phyloP scores from a whole-genome alignment of 1,284 basidiomycete species.

The Ganoderma sinense region DNA sequence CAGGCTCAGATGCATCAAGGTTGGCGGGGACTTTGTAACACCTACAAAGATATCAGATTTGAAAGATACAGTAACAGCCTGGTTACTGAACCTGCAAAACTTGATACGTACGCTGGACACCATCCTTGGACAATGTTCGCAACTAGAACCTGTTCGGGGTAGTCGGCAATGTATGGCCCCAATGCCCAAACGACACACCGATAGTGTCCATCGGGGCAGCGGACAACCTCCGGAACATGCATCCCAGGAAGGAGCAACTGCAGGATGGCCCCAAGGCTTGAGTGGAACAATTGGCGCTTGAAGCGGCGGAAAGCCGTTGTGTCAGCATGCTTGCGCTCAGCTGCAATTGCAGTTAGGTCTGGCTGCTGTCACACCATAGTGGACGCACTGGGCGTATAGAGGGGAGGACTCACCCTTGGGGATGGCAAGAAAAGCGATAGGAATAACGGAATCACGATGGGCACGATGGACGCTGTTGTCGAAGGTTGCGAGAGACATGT shows the following conservation, averaged over 20 bases:
- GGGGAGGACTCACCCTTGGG: constrained; percentile 17
- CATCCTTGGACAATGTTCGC: constrained; percentile 16
- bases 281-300: constrained; percentile 23
- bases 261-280: constrained; percentile 10
- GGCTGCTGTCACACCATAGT: too few species aligned
- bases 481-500: constrained; percentile 29
- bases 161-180: constrained; percentile 30
- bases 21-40: neutral
- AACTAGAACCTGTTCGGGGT: constrained; percentile 21
- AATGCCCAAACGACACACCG: constrained; percentile 20
- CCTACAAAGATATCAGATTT: neutral
- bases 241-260: constrained; percentile 11
- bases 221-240: constrained; percentile 12
- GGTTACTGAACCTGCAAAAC: too few species aligned
- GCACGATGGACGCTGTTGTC: constrained; percentile 28
- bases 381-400: too few species aligned
- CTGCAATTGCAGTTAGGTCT: neutral
- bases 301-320: constrained; percentile 13
- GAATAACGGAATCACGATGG: constrained; percentile 17
- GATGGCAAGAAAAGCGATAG: constrained; percentile 29
- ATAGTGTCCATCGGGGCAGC: constrained; percentile 19
- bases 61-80: too few species aligned
- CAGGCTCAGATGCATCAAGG: neutral
- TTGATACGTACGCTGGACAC: constrained; percentile 21
- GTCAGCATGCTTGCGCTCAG: constrained; percentile 6